These are phyloP conservation scores for Aspergillus tamarii DNA, from an alignment of 2,329 filamentous ascomycete species.

Conservation along the genomic window DNA sequence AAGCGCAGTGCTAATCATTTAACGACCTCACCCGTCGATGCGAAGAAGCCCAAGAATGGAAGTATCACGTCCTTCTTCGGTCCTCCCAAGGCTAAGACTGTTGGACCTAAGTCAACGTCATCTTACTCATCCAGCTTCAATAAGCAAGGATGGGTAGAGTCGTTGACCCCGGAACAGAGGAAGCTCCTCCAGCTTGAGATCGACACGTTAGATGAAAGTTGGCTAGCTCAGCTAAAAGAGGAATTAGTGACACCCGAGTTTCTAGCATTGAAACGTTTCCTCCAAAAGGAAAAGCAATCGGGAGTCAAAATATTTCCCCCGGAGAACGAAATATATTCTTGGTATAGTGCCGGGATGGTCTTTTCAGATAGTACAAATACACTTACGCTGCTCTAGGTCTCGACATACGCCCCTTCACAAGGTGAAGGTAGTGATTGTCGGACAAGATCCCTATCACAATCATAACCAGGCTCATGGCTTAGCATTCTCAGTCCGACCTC, in stretches of 20 bases:
- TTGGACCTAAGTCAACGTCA: conserved; percentile 31
- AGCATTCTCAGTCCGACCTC: conserved; percentile 90
- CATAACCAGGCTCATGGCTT: conserved; percentile 93
- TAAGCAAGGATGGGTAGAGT: conserved; percentile 86
- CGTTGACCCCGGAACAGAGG: conserved; percentile 78
- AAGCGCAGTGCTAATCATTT: conserved; percentile 68
- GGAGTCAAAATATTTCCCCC: conserved; percentile 86
- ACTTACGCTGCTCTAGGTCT: conserved; percentile 67
- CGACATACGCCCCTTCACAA: conserved; percentile 84
- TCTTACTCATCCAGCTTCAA: conserved; percentile 65
- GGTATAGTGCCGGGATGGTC: conserved; percentile 58
- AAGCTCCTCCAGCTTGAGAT: conserved; percentile 86
- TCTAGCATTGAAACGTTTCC: conserved; percentile 82
- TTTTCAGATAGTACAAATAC: not conserved
- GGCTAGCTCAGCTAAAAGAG: conserved; percentile 86
- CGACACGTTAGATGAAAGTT: conserved; percentile 86
- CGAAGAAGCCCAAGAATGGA: conserved; percentile 75
- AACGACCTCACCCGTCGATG: conserved; percentile 47
- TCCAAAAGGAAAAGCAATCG: conserved; percentile 73
- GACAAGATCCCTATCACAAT: conserved; percentile 98
- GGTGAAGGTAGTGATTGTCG: conserved; percentile 90
- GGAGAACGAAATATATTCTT: conserved; percentile 87
- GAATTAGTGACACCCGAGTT: conserved; percentile 81
- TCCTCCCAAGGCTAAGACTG: conserved; percentile 59
- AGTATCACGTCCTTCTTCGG: conserved; percentile 91